phyloP scores from a whole-genome alignment of 495 filamentous ascomycete species.

The Tuber magnatum region DNA sequence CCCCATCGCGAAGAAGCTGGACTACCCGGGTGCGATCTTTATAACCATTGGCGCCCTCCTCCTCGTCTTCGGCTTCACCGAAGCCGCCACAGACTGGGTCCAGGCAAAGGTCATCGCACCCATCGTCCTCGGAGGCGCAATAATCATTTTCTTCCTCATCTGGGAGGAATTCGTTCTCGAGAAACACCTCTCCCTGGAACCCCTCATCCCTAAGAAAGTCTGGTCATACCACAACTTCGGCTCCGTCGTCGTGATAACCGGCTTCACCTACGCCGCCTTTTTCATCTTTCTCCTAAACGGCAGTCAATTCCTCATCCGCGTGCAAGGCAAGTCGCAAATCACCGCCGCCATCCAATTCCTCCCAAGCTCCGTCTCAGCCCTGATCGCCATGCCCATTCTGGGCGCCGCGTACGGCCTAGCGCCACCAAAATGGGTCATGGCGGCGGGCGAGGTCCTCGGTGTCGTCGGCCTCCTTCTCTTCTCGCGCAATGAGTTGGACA shows the following conservation, averaged over 20 bases:
- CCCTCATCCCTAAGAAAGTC: conserved; percentile 18
- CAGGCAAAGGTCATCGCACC: conserved; percentile 20
- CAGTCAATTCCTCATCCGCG: conserved; percentile 21
- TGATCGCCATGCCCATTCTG: conserved; percentile 9
- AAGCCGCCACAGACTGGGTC: conserved; percentile 17
- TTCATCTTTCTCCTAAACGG: conserved; percentile 20
- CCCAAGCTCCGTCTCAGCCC: conserved; percentile 6
- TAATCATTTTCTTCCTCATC: conserved; percentile 15
- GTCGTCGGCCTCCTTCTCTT: conserved; percentile 16
- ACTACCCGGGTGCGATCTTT: conserved; percentile 20
- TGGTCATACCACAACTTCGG: conserved; percentile 21
- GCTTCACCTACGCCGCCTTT: conserved; percentile 20
- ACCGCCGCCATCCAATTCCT: conserved; percentile 21
- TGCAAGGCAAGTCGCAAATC: conserved; percentile 19
- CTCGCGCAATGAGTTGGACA: conserved; percentile 16
- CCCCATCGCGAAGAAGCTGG: conserved; percentile 15
- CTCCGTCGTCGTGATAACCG: conserved; percentile 13
- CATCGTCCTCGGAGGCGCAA: conserved; percentile 12
- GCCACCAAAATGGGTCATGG: conserved; percentile 23
- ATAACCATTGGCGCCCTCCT: conserved; percentile 19
- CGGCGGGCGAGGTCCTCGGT: conserved; percentile 13
- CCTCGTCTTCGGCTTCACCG: conserved; percentile 26
- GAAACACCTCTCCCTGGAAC: conserved; percentile 12
- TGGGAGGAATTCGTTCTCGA: conserved; percentile 20
- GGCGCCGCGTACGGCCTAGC: conserved; percentile 10